Percentiles rank a stretch among this genome's conserved stretches.
phyloP scores from a whole-genome alignment of 495 filamentous ascomycete species.

The Penicillium lagena region DNA sequence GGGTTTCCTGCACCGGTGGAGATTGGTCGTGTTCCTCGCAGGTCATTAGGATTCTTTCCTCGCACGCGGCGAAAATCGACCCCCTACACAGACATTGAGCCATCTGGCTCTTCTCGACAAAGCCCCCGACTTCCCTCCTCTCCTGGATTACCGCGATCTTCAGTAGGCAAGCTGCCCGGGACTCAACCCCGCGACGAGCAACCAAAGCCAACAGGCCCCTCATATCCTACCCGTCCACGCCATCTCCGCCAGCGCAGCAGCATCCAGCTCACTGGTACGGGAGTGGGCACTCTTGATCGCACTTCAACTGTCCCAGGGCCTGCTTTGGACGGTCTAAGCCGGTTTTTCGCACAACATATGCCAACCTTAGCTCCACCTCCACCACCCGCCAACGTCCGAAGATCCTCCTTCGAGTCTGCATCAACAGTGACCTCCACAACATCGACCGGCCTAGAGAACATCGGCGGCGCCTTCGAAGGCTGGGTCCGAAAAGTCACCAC shows the following conservation, averaged over 20 bases:
- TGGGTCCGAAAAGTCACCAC: conserved; percentile 80
- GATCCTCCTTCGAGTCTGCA: conserved; percentile 36
- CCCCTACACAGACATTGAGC: conserved; percentile 40
- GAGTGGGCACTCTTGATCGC: conserved; percentile 72
- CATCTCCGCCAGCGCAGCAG: conserved; percentile 38
- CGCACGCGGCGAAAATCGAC: conserved; percentile 78
- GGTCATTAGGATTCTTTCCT: conserved; percentile 84
- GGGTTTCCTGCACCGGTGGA: conserved; percentile 64
- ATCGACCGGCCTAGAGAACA: conserved; percentile 66
- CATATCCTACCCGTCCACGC: conserved; percentile 14
- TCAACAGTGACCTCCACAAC: conserved; percentile 33
- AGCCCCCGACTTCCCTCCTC: conserved; percentile 28
- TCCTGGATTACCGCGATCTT: conserved; percentile 22
- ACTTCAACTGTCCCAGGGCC: conserved; percentile 69
- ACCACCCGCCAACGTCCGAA: conserved; percentile 19
- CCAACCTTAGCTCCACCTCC: conserved; percentile 55
- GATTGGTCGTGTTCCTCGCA: conserved; percentile 77
- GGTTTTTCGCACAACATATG: conserved; percentile 69
- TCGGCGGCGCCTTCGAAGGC: conserved; percentile 77
- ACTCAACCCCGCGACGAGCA: conserved; percentile 14
- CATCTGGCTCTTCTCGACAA: conserved; percentile 28
- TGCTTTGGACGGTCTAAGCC: conserved; percentile 71
- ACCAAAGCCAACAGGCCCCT: conserved; percentile 7
- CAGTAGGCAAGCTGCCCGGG: conserved; percentile 12
- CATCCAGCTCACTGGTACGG: conserved; percentile 61